Conservation (phyloP, 106 monocot genomes). For the Vanilla planifolia region DNA sequence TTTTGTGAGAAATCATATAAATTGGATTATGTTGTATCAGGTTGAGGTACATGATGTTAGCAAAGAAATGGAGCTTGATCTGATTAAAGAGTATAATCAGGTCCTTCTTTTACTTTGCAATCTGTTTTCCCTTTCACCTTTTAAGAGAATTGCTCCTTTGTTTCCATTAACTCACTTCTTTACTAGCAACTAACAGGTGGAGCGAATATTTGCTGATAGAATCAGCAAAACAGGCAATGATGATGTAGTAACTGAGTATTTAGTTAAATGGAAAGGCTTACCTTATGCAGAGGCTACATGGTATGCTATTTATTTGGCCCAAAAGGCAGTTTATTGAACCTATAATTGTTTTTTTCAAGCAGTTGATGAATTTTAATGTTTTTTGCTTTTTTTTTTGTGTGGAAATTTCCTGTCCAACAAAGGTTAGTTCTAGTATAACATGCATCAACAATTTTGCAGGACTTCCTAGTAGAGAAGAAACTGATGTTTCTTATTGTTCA, state of each 20-base stretch:
- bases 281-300: conserved; percentile 99
- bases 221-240: conserved; percentile 61
- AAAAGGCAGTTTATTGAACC: too few relatives aligned
- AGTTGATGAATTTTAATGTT: too few relatives aligned
- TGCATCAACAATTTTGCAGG: too few relatives aligned
- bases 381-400: too few relatives aligned
- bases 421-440: too few relatives aligned
- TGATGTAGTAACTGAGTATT: conserved; percentile 89
- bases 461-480: too few relatives aligned
- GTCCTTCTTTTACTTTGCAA: conserved; percentile 28
- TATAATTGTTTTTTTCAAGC: too few relatives aligned
- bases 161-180: conserved; percentile 10
- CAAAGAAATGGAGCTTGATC: conserved; percentile 98
- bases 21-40: conserved; percentile 25
- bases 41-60: conserved; percentile 98
- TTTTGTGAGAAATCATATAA: conserved; percentile 1
- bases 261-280: conserved; percentile 97
- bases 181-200: conserved; percentile 48
- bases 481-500: too few relatives aligned
- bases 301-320: too few relatives aligned
- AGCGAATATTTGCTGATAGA: conserved; percentile 94
- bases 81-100: conserved; percentile 96
- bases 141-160: background rate
- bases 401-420: too few relatives aligned
- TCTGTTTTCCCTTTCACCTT: background rate